Percentiles rank a stretch among this genome's conserved stretches.
Evolutionary conservation across 345 rosid species (phyloP).

Genomic region (Noccaea caerulescens): DNA sequence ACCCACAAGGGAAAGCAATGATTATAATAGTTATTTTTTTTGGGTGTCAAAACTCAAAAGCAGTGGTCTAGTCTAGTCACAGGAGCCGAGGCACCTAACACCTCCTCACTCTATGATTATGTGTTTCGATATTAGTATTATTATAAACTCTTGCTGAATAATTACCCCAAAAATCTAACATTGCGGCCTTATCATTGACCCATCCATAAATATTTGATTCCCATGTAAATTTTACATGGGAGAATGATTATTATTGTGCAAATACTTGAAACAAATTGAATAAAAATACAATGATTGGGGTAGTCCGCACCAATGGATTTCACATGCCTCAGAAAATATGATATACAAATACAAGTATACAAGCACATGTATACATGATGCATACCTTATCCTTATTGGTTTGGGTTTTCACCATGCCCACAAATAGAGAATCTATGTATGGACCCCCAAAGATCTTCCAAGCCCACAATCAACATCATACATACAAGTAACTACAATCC

Average conservation of each 20-base stretch:
- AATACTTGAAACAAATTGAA: conserved; percentile 11
- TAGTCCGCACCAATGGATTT: conserved; percentile 27
- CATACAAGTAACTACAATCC: conserved; percentile 15
- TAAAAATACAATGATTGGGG: conserved; percentile 28
- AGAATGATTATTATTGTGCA: conserved; percentile 35
- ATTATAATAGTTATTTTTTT: conserved; percentile 30
- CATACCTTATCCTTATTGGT: conserved; percentile 13
- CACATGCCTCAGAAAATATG: not conserved
- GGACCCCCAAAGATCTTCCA: conserved; percentile 39
- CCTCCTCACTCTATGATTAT: conserved; percentile 40
- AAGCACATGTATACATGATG: conserved; percentile 5
- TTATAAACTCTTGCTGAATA: conserved; percentile 18
- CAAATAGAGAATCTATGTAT: conserved; percentile 34
- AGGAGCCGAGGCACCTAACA: conserved; percentile 45
- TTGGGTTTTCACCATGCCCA: conserved; percentile 37
- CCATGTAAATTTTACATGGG: conserved; percentile 32
- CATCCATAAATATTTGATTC: conserved; percentile 39
- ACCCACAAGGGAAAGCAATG: conserved; percentile 39
- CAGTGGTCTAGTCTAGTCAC: conserved; percentile 40
- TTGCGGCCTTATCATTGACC: conserved; percentile 44
- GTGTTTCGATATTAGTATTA: not conserved
- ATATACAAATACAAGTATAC: not conserved
- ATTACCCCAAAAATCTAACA: conserved; percentile 36
- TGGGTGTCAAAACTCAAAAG: conserved; percentile 36
- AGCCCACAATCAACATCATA: conserved; percentile 37